Evolutionary conservation across 192 early-diverging fungal genomes (phyloP), one percentile per base, ranked within the genome.

Genomic region (Coemansia sp.): DNA sequence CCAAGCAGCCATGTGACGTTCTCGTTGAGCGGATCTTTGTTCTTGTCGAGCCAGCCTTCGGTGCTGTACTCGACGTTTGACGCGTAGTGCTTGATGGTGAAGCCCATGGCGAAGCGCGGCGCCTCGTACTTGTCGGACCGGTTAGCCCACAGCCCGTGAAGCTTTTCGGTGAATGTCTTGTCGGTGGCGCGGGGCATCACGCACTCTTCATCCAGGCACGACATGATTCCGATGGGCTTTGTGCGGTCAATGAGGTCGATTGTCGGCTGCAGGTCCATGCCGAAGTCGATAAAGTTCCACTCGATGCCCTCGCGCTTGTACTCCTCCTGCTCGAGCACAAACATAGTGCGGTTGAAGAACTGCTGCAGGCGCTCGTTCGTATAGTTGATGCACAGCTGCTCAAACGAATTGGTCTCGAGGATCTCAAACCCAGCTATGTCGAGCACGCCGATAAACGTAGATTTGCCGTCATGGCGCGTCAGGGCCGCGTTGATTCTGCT

Each of bases 381-480:
- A 75, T 99, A 99, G 84, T 99, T 99, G 88, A 99, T 99, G 83
- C 94, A 97, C 36, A 99, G 85, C 77, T 99, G 97, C 76, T 99
- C 97, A 84, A 98, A 99, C 73, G 92, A 93, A 85, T 99, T 99
- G 62, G 88, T 87, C 78, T 98, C 92, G 71, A 99, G 96, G 62
- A 99, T 98, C 84, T 99, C 97, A 79, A 99, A 99, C 20, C 97
- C 97, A 10, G 95, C 95, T 86, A 99, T 99, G 85, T 99, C 97
- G 11, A 99, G 77, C 33, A 99, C 97, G 38, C 97, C 97, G 75
- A 99, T 98, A 61, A 96, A 99, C 4, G 87, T 87, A 20, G 86
- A 71, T 66, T 94, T 97, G 41, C 91, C 86, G 36, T 86, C 85
- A 0, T 90, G 86, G 4, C 83, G 81, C 14, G 71, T 64, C 73